These are phyloP conservation scores for Trichophyton equinum DNA, from an alignment of 2,329 filamentous ascomycete genomes.

Conservation along the genomic window DNA sequence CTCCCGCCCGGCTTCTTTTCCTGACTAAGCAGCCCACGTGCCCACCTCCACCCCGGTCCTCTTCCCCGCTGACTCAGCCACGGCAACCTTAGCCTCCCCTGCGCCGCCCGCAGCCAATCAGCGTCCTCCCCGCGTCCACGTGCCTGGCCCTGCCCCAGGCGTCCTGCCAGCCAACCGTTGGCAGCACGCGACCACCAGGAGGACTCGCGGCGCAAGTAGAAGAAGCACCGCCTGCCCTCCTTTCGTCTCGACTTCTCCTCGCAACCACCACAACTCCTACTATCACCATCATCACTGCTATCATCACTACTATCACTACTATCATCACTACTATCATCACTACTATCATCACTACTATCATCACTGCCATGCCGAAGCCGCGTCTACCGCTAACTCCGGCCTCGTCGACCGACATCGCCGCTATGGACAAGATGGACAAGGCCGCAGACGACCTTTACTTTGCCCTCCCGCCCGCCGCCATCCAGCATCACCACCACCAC, in stretches of 20 bases:
- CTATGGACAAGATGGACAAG: constrained; percentile 20
- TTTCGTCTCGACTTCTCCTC: background rate
- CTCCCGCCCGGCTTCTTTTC: no score
- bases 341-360: background rate
- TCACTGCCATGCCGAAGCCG: constrained; percentile 44
- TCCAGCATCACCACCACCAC: constrained; percentile 11
- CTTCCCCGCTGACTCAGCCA: background rate
- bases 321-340: background rate
- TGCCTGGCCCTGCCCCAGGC: background rate
- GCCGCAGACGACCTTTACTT: constrained; percentile 51
- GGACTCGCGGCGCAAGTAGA: background rate
- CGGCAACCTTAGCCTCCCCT: background rate
- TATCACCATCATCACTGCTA: no score
- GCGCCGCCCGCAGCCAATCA: constrained; percentile 7
- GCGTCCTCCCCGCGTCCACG: constrained; percentile 7
- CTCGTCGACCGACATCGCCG: constrained; percentile 66
- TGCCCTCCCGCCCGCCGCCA: constrained; percentile 59
- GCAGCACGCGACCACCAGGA: constrained; percentile 14
- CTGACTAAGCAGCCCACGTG: no score
- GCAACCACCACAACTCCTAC: no score
- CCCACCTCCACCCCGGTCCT: no score
- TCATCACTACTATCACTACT: no score
- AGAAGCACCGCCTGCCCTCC: no score
- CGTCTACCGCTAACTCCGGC: constrained; percentile 62
- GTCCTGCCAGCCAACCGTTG: constrained; percentile 14